Conservation (phyloP, 768 basidiomycete genomes). For the Termitomyces sp. region DNA sequence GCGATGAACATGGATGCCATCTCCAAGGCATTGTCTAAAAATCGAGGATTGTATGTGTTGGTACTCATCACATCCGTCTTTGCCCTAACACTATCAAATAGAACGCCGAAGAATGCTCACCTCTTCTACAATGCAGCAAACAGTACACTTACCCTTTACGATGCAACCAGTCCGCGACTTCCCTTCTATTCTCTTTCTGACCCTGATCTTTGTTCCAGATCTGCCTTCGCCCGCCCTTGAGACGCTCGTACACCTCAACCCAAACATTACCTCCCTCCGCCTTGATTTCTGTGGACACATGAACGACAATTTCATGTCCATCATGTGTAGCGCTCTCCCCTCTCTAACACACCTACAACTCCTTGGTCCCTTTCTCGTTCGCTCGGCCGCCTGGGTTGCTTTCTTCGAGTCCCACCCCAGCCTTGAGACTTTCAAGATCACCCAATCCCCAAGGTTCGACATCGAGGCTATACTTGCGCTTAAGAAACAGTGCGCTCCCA, state of each 20-base stretch:
- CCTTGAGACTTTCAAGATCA: slow-evolving; percentile 73
- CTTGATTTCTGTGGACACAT: slow-evolving; percentile 88
- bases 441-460: slow-evolving; percentile 84
- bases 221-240: slow-evolving; percentile 62
- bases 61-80: slow-evolving; percentile 5
- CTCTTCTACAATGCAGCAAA: slow-evolving; percentile 82
- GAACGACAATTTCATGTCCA: slow-evolving; percentile 49
- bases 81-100: slow-evolving; percentile 19
- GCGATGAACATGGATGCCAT: slow-evolving; percentile 80
- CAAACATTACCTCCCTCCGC: slow-evolving; percentile 71
- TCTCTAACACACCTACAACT: slow-evolving; percentile 70
- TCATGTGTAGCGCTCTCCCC: slow-evolving; percentile 61
- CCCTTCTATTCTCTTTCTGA: neutral
- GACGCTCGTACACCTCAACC: slow-evolving; percentile 76
- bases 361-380: slow-evolving; percentile 84
- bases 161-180: slow-evolving; percentile 73
- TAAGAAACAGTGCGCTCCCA: slow-evolving; percentile 39
- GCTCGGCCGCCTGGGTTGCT: slow-evolving; percentile 60
- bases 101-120: slow-evolving; percentile 72
- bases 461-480: slow-evolving; percentile 58
- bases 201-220: slow-evolving; percentile 33
- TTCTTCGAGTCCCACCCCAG: slow-evolving; percentile 65
- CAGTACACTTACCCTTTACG: slow-evolving; percentile 68
- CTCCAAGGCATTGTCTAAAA: slow-evolving; percentile 75
- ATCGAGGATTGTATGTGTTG: slow-evolving; percentile 69